A percentile compares a stretch with the other conserved stretches of the same genome.
These are phyloP conservation scores for Bromus sterilis DNA, from an alignment of 176 grass and related monocot species.

Conservation along the genomic window DNA sequence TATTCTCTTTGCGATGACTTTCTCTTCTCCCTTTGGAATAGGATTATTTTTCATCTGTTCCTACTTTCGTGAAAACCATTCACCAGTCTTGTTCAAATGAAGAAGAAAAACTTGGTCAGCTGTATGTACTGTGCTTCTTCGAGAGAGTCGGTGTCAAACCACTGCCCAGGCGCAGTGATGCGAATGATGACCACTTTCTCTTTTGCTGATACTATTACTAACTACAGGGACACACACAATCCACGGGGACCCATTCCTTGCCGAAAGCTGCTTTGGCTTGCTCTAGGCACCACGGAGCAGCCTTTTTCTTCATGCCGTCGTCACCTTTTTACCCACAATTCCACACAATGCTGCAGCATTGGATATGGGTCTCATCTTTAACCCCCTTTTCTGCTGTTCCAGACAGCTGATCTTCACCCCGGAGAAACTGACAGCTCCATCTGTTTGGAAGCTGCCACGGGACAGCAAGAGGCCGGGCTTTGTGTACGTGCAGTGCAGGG, in stretches of 20 bases:
- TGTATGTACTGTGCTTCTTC: too few species aligned
- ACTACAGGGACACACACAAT: constrained; percentile 10
- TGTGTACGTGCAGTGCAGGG: neutral
- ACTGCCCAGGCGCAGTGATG: neutral
- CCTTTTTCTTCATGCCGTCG: constrained; percentile 6
- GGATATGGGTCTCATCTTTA: neutral
- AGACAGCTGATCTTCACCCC: neutral
- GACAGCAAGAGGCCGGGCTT: neutral
- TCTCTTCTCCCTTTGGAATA: neutral
- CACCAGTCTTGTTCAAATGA: neutral
- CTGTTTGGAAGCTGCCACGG: neutral
- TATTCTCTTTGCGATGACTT: neutral
- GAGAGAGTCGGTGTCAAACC: neutral
- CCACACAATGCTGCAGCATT: too few species aligned
- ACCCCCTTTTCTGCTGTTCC: neutral
- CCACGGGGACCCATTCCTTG: neutral
- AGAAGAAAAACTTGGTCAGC: neutral
- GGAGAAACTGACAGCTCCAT: neutral
- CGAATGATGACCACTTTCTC: neutral
- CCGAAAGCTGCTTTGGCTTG: constrained; percentile 12
- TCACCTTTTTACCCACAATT: neutral
- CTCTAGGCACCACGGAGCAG: constrained; percentile 22
- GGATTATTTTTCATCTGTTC: neutral
- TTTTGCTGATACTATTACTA: neutral
- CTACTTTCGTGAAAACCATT: neutral